Base-by-base conservation (phyloP, 208 protist species). In the Leishmania amazonensis region DNA sequence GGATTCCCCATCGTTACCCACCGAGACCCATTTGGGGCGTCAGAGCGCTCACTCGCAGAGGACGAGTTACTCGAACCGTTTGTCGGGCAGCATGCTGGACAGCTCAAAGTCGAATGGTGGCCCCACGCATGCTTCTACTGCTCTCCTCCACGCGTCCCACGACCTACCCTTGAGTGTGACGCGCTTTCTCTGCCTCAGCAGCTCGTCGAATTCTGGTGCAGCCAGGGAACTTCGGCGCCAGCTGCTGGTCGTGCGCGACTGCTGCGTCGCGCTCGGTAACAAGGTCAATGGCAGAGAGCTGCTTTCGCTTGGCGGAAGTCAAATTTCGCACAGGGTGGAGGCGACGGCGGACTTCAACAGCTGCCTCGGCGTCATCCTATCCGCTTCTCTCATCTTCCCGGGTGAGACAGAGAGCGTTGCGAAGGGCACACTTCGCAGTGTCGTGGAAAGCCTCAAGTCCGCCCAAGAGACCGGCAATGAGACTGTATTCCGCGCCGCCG, bases 381-480 rank as follows among this genome's bases (percentile, higher is more conserved):
- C 76, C 51, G 79, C 76, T 0, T 81, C 85, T 54, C 81, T 90
- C 58, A 76, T 81, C 62, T 86, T 86, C 51, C 64, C 83, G 17
- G 76, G 73, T 17, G 77, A 85, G 72, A 71, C 78, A 21, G 85
- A 89, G 76, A 71, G 76, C 35, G 62, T 87, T 3, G 76, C 76
- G 42, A 86, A 77, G 67, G 78, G 84, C 64, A 82, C 72, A 7
- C 81, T 89, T 31, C 38, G 83, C 72, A 73, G 75, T 65, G 74
- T 86, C 80, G 57, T 91, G 47, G 60, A 68, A 8, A 80, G 80
- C 75, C 84, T 89, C 54, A 83, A 82, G 57, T 64, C 77, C 13
- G 83, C 78, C 31, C 80, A 88, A 83, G 81, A 83, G 57, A 74
- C 53, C 78, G 88, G 83, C 17, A 79, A 87, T 53, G 82, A 89